phyloP scores from a whole-genome alignment of 164 flowering plant species.

The Sedum album region DNA sequence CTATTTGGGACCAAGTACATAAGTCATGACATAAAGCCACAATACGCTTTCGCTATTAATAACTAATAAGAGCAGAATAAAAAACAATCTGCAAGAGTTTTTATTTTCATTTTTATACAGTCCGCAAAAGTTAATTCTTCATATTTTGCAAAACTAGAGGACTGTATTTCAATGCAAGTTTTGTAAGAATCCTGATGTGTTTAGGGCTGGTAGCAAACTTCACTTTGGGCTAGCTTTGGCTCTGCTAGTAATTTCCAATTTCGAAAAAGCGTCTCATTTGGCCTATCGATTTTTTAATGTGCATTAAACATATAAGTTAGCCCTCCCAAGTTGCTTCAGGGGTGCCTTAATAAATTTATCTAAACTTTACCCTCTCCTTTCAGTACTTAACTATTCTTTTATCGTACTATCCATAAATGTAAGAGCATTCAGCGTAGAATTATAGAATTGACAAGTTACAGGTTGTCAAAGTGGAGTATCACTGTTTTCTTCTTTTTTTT shows the following conservation, averaged over 20 bases:
- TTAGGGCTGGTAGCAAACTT: no score
- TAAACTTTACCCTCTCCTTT: neutral
- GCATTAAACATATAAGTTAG: constrained; percentile 12
- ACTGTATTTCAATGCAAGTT: no score
- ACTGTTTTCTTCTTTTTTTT: constrained; percentile 10
- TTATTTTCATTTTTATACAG: no score
- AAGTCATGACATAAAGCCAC: neutral
- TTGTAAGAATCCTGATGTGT: no score
- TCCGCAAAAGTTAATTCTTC: no score
- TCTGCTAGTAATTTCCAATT: no score
- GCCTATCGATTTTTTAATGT: no score
- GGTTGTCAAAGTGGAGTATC: constrained; percentile 24
- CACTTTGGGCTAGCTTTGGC: neutral
- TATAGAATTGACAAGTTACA: no score
- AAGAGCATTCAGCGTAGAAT: constrained; percentile 22
- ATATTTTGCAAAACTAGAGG: no score
- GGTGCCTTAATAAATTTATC: neutral
- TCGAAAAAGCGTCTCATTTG: no score
- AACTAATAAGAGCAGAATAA: neutral
- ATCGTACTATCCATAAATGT: neutral
- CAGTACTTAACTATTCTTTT: neutral
- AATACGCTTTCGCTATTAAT: no score
- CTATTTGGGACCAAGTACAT: neutral
- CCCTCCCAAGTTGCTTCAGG: constrained; percentile 19
- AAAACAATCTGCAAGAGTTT: no score